Evolutionary conservation across 345 rosid species (phyloP).

Genomic region (Populus deltoides): DNA sequence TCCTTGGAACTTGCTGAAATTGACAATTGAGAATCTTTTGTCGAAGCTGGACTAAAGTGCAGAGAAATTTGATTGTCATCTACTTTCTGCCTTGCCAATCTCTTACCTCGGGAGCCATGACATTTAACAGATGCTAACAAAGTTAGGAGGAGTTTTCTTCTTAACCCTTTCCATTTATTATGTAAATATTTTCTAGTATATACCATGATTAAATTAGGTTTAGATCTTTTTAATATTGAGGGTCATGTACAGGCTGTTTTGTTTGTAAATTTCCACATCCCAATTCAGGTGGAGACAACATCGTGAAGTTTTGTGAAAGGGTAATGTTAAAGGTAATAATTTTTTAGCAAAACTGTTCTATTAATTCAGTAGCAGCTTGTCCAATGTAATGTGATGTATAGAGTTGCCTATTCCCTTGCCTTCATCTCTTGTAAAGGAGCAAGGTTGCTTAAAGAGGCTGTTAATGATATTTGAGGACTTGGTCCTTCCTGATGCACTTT

Average conservation of each 20-base stretch:
- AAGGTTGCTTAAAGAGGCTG: no score
- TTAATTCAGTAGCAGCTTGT: neutral
- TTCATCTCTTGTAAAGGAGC: no score
- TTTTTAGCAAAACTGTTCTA: neutral
- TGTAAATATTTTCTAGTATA: neutral
- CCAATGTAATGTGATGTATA: neutral
- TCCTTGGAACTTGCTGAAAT: neutral
- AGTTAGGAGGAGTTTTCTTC: neutral
- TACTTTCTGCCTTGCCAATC: neutral
- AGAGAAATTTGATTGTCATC: neutral
- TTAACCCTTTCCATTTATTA: neutral
- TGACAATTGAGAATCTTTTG: neutral
- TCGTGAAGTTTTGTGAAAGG: neutral
- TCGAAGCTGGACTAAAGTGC: neutral
- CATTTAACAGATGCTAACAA: neutral
- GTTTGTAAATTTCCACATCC: constrained; percentile 13
- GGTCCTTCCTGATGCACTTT: no score
- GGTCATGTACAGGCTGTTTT: neutral
- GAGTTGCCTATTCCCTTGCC: neutral
- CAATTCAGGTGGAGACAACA: neutral
- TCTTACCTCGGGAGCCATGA: neutral
- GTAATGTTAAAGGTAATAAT: neutral
- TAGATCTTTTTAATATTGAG: neutral
- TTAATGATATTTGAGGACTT: no score
- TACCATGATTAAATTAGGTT: neutral